Base-by-base conservation (phyloP, 495 filamentous ascomycete genomes). In the Oidiodendron maius region DNA sequence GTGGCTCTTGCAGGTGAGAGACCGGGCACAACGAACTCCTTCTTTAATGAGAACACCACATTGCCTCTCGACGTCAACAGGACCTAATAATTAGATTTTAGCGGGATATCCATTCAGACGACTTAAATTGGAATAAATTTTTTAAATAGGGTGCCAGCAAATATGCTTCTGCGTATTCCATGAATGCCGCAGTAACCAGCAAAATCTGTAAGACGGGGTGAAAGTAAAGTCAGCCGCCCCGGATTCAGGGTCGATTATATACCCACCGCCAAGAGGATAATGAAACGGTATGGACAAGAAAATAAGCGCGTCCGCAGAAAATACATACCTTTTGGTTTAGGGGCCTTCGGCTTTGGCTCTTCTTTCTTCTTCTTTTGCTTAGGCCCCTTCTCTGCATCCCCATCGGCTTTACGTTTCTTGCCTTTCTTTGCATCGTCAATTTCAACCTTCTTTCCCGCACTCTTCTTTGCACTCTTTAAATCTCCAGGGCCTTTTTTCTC, bases 51-150 rank as follows among this genome's bases (percentile, higher is more conserved):
- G 15, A 4, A 98, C 93, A 75, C 93, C 93, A 59, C 93, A 98
- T 71, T 98, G 94, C 62, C 84, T 85, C 68, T 97, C 93, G 22
- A 98, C 93, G 67, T 98, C 94, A 20, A 98, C 93, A 3, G 93
- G 93, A 0, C 78, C 58, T 60, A 12, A 13, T 18, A 17, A 13
- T 21, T 4, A 21, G 3, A 4, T 6, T 13, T 37, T 15, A 37
- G 35, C n/a, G 5, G n/a, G n/a, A 15, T 15, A 15, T 37, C 18
- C n/a, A n/a, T n/a, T n/a, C n/a, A n/a, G n/a, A n/a, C n/a, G n/a
- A n/a, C n/a, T n/a, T n/a, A n/a, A n/a, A n/a, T n/a, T n/a, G n/a
- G n/a, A n/a, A n/a, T n/a, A n/a, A n/a, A n/a, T n/a, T n/a, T n/a
- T n/a, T n/a, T n/a, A n/a, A n/a, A n/a, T n/a, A n/a, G n/a, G n/a